A percentile compares a stretch with the other conserved stretches of the same genome.
Evolutionary conservation across 805 yeast species (phyloP).

Genomic region (Pichia californica): DNA sequence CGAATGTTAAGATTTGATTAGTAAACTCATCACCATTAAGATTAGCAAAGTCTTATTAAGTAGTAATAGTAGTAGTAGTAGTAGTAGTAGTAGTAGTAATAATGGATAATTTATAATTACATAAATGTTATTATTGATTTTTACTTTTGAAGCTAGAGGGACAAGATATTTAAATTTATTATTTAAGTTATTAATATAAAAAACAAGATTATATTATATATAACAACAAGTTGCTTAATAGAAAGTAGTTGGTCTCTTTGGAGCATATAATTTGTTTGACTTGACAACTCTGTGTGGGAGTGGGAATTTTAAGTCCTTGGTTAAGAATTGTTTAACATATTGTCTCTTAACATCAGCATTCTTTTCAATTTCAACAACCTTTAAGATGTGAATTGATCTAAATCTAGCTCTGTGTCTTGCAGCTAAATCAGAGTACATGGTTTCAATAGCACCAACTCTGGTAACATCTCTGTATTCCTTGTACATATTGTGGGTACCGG

Average conservation of each 20-base stretch:
- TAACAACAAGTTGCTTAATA: conserved; percentile 47
- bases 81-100: no score
- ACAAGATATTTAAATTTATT: conserved; percentile 9
- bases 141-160: background rate
- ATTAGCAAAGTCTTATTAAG: no score
- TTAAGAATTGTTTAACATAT: conserved; percentile 94
- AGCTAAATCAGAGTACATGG: conserved; percentile 99
- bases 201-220: conserved; percentile 4
- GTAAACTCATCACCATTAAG: no score
- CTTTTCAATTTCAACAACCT: conserved; percentile 98
- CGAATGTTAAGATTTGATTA: no score
- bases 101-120: no score
- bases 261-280: conserved; percentile 79
- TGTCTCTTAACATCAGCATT: conserved; percentile 98
- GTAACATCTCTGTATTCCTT: conserved; percentile 99
- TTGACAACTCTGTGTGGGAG: conserved; percentile 98
- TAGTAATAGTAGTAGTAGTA: no score
- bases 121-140: no score
- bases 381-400: conserved; percentile 98
- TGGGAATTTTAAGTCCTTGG: conserved; percentile 98
- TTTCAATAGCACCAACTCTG: conserved; percentile 98
- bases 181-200: conserved; percentile 12
- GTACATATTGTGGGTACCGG: conserved; percentile 99
- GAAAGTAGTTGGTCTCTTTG: conserved; percentile 95
- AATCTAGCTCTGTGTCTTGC: conserved; percentile 99